Evolutionary conservation across 2,329 filamentous ascomycete species (phyloP).

Genomic region (Dactylonectria macrodidyma): DNA sequence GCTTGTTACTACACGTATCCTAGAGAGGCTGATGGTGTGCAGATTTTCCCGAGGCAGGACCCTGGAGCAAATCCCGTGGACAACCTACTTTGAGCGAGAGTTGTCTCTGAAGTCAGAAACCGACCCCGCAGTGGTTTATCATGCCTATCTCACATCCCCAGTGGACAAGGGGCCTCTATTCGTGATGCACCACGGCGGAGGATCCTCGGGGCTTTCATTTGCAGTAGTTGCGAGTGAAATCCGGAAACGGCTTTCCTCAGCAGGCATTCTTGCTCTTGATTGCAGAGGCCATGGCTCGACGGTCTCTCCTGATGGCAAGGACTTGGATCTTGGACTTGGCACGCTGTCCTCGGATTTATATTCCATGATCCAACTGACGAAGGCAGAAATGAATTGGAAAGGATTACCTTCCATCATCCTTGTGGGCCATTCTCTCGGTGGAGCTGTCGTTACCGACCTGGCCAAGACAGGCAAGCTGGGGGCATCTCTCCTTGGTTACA

Average conservation of each 20-base stretch:
- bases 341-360: slow-evolving; percentile 82
- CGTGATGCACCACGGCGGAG: slow-evolving; percentile 94
- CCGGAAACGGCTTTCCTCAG: slow-evolving; percentile 80
- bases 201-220: slow-evolving; percentile 94
- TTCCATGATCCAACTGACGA: slow-evolving; percentile 77
- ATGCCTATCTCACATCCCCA: slow-evolving; percentile 91
- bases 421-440: slow-evolving; percentile 93
- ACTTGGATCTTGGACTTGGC: slow-evolving; percentile 78
- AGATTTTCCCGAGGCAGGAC: slow-evolving; percentile 68
- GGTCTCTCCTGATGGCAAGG: slow-evolving; percentile 57
- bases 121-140: slow-evolving; percentile 72
- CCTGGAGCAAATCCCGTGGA: slow-evolving; percentile 83
- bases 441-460: slow-evolving; percentile 89
- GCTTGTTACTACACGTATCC: slow-evolving; percentile 19
- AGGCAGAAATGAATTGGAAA: slow-evolving; percentile 79
- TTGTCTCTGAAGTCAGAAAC: slow-evolving; percentile 75
- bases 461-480: slow-evolving; percentile 79
- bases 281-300: slow-evolving; percentile 89
- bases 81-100: slow-evolving; percentile 91
- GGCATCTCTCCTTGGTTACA: slow-evolving; percentile 82
- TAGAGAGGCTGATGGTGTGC: slow-evolving; percentile 45
- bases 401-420: slow-evolving; percentile 82
- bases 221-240: slow-evolving; percentile 85
- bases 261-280: slow-evolving; percentile 88
- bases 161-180: slow-evolving; percentile 83